Evolutionary conservation across 805 yeast genomes (phyloP).

Genomic region (Kodamaea hsintzibuensis): DNA sequence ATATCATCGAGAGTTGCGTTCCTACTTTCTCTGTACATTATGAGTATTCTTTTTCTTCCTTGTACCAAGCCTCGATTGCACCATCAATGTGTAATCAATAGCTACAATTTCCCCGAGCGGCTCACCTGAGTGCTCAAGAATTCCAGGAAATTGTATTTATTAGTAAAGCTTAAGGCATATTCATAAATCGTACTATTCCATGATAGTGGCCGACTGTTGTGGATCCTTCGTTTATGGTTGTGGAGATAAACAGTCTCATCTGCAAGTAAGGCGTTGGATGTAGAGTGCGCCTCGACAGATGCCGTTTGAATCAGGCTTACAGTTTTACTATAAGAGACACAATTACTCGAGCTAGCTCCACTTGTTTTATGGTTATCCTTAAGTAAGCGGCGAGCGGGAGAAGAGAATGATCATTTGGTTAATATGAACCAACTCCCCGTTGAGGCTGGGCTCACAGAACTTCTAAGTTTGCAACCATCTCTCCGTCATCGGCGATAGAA

Average conservation of each 20-base stretch:
- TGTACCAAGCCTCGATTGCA: slow-evolving; percentile 44
- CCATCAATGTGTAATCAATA: slow-evolving; percentile 35
- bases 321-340: too few relatives aligned
- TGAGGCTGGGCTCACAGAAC: too few relatives aligned
- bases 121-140: slow-evolving; percentile 36
- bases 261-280: not conserved
- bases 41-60: slow-evolving; percentile 37
- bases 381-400: too few relatives aligned
- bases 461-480: too few relatives aligned
- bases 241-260: slow-evolving; percentile 24
- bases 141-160: slow-evolving; percentile 33
- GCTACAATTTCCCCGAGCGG: slow-evolving; percentile 43
- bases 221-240: slow-evolving; percentile 32
- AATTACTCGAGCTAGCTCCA: too few relatives aligned
- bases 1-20: slow-evolving; percentile 34
- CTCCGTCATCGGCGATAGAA: too few relatives aligned
- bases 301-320: too few relatives aligned
- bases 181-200: slow-evolving; percentile 34
- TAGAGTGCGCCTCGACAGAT: not conserved
- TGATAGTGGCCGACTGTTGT: slow-evolving; percentile 26
- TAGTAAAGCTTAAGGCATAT: slow-evolving; percentile 34
- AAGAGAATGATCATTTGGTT: too few relatives aligned
- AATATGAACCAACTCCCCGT: too few relatives aligned
- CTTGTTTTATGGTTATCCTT: too few relatives aligned
- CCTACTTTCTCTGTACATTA: too few relatives aligned